phyloP scores from a whole-genome alignment of 192 early-diverging fungal genomes.

The Phycomyces blakesleeanus region DNA sequence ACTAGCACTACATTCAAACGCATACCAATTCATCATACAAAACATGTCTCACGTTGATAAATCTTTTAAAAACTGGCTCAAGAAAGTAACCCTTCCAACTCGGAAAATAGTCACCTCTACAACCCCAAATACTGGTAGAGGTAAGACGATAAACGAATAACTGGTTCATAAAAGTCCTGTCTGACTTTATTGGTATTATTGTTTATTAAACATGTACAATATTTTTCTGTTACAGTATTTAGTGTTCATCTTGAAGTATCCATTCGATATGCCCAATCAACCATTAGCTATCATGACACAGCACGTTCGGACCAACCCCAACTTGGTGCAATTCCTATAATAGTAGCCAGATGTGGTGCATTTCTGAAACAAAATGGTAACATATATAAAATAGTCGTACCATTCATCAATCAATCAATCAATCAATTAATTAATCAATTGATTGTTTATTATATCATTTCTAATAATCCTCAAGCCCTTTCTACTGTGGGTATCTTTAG shows the following conservation, averaged over 20 bases:
- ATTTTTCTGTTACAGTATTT: conserved; percentile 11
- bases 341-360: conserved; percentile 30
- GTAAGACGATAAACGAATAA: too few species aligned
- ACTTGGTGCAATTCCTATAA: conserved; percentile 20
- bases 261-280: conserved; percentile 22
- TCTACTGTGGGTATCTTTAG: conserved; percentile 64
- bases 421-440: too few species aligned
- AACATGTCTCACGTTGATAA: too few species aligned
- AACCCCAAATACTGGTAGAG: too few species aligned
- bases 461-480: conserved; percentile 4
- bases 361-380: conserved; percentile 33
- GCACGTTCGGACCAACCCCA: conserved; percentile 10
- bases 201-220: too few species aligned
- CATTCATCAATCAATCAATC: not conserved
- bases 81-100: too few species aligned
- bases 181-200: too few species aligned
- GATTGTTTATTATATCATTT: not conserved
- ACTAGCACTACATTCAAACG: too few species aligned
- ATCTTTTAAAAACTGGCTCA: too few species aligned
- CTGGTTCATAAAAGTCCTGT: too few species aligned
- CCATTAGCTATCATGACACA: conserved; percentile 24
- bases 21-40: too few species aligned
- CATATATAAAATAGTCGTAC: not conserved
- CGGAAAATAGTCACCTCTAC: too few species aligned
- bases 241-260: conserved; percentile 22